Evolutionary conservation across 2,329 filamentous ascomycete species (phyloP).

Genomic region (Clonostachys byssicola): DNA sequence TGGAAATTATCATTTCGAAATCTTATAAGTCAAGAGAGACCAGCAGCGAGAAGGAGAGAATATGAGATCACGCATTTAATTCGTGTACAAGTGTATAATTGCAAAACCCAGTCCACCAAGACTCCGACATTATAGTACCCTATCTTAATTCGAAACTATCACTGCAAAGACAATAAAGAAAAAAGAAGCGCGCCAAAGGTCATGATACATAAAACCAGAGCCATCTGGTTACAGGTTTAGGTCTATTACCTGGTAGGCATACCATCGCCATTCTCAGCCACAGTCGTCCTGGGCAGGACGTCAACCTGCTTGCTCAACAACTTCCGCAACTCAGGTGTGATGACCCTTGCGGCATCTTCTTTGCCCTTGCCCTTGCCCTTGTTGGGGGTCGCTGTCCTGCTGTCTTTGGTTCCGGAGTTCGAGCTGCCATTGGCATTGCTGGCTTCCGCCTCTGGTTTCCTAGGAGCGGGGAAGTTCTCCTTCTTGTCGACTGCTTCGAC

Average conservation of each 20-base stretch:
- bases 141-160: background rate
- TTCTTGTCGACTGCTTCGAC: slow-evolving; percentile 93
- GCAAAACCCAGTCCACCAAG: too few relatives aligned
- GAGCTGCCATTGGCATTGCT: slow-evolving; percentile 1
- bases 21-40: too few relatives aligned
- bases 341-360: slow-evolving; percentile 28
- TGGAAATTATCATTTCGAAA: too few relatives aligned
- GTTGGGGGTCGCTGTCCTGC: slow-evolving; percentile 2
- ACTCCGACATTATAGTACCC: too few relatives aligned
- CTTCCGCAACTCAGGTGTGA: slow-evolving; percentile 52
- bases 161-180: background rate
- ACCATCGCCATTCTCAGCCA: slow-evolving; percentile 26
- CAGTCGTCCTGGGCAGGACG: slow-evolving; percentile 30
- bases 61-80: too few relatives aligned
- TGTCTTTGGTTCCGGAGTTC: slow-evolving; percentile 6
- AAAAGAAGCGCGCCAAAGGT: background rate
- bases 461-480: slow-evolving; percentile 68
- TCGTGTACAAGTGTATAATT: too few relatives aligned
- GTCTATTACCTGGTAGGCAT: slow-evolving; percentile 20
- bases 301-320: slow-evolving; percentile 45
- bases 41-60: too few relatives aligned
- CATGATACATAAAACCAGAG: background rate
- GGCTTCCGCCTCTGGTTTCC: slow-evolving; percentile 4
- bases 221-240: background rate
- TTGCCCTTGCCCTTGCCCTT: slow-evolving; percentile 32